Evolutionary conservation across 2,329 filamentous ascomycete species (phyloP), one percentile per base, ranked within the genome.

Genomic region (Venturia asperata): DNA sequence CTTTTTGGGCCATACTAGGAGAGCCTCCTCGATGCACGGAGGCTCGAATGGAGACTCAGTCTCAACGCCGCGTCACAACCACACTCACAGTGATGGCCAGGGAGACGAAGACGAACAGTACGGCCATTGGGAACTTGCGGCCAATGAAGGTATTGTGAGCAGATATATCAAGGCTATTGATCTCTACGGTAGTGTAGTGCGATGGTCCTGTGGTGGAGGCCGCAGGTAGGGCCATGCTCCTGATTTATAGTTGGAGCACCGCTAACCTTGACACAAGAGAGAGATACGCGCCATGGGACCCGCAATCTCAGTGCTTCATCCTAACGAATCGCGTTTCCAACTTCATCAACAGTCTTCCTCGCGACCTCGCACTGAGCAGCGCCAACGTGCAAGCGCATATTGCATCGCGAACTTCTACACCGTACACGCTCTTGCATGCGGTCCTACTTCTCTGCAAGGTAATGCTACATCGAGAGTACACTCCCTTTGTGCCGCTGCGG

Each of bases 301-400:
- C 77, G 19, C 74, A 76, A 1, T 83, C 84, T 47, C 78, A 75
- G 11, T 89, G 88, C 71, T 79, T 76, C 67, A 75, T 78, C 65
- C 75, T 90, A 2, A 78, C 80, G 1, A 72, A 76, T 27, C 77
- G 80, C 45, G 78, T 89, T 5, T 75, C 80, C 5, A 72, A 74
- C 0, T 86, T 88, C 70, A 82, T 83, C 68, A 74, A 74, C 67
- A 76, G 71, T 10, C 77, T 90, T 0, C 86, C 86, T 0, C 75
- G 77, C 24, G 79, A 82, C 7, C 83, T 88, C 58, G 82, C 78
- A 1, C 80, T 88, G 63, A 87, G 82, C 1, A 76, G 80, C 7
- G 79, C 80, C 49, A 90, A 89, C 71, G 86, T 86, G 55, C 83
- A 84, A 69, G 85, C 83, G 30, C 87, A 90, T 70, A 85, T 88